These are phyloP conservation scores for Diaporthe eres DNA, from an alignment of 2,329 filamentous ascomycete genomes.

Conservation along the genomic window DNA sequence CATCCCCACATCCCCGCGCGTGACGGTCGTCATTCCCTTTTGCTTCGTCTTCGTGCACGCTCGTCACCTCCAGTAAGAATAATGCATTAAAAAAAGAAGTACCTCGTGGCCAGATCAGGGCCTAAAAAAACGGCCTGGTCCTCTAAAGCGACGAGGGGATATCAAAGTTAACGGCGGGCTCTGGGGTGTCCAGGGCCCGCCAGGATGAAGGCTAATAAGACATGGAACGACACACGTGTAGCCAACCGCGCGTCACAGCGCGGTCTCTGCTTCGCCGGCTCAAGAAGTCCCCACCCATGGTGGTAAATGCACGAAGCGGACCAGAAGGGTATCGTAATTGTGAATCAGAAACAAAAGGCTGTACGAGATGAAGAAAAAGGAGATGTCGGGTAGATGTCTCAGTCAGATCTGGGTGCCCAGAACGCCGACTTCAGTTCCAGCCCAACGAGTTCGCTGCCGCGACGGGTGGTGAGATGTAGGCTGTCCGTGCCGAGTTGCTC, in stretches of 20 bases:
- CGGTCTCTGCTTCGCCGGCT: slow-evolving; percentile 40
- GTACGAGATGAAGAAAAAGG: slow-evolving; percentile 45
- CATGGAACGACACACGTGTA: slow-evolving; percentile 42
- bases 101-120: slow-evolving; percentile 48
- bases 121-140: slow-evolving; percentile 54
- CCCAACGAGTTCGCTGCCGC: slow-evolving; percentile 95
- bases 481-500: slow-evolving; percentile 68
- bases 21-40: slow-evolving; percentile 34
- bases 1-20: slow-evolving; percentile 41
- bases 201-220: slow-evolving; percentile 41
- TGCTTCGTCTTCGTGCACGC: slow-evolving; percentile 38
- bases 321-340: slow-evolving; percentile 62
- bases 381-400: slow-evolving; percentile 46
- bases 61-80: slow-evolving; percentile 42
- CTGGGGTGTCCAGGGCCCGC: slow-evolving; percentile 27
- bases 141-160: slow-evolving; percentile 45
- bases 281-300: slow-evolving; percentile 48
- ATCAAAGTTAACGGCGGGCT: slow-evolving; percentile 33
- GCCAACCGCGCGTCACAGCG: slow-evolving; percentile 36
- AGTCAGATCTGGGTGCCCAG: slow-evolving; percentile 36
- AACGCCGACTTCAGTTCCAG: slow-evolving; percentile 80
- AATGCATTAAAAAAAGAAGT: slow-evolving; percentile 46
- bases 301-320: slow-evolving; percentile 48
- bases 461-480: slow-evolving; percentile 87
- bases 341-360: slow-evolving; percentile 46